These are phyloP conservation scores for Phenoliferia sp. DNA, from an alignment of 1,284 basidiomycete genomes.

Conservation along the genomic window DNA sequence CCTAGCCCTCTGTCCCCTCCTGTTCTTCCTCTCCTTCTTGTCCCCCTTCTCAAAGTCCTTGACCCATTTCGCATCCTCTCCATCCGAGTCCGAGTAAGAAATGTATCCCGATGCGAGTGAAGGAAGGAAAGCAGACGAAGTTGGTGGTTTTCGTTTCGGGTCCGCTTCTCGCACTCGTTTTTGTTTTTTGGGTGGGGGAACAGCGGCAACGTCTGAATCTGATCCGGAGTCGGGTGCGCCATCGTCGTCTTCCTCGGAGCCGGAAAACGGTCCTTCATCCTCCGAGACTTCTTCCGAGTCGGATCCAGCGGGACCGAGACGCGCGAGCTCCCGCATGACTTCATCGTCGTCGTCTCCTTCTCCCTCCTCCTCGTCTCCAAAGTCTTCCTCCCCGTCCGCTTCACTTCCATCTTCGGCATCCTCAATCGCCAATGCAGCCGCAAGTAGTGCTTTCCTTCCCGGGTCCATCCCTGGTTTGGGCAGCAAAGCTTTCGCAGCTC, in stretches of 20 bases:
- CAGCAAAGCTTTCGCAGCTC: conserved; percentile 8
- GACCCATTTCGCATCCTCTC: conserved; percentile 61
- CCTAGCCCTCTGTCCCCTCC: conserved; percentile 84
- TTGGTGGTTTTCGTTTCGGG: conserved; percentile 33
- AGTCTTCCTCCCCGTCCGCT: conserved; percentile 31
- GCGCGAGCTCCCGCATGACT: conserved; percentile 18
- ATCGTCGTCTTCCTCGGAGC: neutral
- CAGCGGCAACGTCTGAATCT: conserved; percentile 3
- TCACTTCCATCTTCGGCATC: conserved; percentile 37
- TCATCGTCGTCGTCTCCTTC: conserved; percentile 33
- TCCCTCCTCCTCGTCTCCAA: conserved; percentile 38
- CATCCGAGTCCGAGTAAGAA: conserved; percentile 70
- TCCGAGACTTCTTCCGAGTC: conserved; percentile 25
- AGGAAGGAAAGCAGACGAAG: conserved; percentile 76
- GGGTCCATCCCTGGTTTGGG: conserved; percentile 24
- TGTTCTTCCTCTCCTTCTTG: conserved; percentile 62
- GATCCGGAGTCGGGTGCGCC: no score
- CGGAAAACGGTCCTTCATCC: conserved; percentile 11
- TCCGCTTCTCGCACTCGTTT: conserved; percentile 17
- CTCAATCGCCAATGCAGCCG: conserved; percentile 25
- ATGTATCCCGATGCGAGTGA: conserved; percentile 76
- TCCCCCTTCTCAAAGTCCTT: conserved; percentile 50
- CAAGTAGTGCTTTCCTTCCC: conserved; percentile 5
- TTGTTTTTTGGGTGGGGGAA: conserved; percentile 15
- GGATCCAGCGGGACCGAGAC: conserved; percentile 17